A percentile compares a stretch with the other conserved stretches of the same genome.
phyloP scores from a whole-genome alignment of 148 eudicot genomes.

The Fagopyrum esculentum region DNA sequence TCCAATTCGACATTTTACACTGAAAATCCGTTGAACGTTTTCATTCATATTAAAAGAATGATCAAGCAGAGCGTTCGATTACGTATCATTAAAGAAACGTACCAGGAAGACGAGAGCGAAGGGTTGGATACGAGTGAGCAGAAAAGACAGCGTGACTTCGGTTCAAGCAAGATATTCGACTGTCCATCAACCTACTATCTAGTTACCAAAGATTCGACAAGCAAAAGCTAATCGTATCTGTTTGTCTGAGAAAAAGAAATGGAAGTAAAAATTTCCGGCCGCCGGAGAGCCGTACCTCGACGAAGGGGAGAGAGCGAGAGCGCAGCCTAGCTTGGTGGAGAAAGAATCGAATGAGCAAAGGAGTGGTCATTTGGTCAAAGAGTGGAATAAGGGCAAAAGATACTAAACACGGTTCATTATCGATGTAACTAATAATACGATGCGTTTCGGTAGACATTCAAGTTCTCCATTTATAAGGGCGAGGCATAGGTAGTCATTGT shows the following conservation, averaged over 20 bases:
- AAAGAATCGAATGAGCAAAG: slow-evolving; percentile 2
- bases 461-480: background rate
- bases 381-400: background rate
- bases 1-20: background rate
- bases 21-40: background rate
- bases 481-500: background rate
- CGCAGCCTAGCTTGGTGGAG: background rate
- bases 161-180: slow-evolving; percentile 14
- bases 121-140: slow-evolving; percentile 9
- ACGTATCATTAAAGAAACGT: background rate
- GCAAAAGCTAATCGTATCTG: background rate
- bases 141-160: slow-evolving; percentile 8
- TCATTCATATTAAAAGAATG: background rate
- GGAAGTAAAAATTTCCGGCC: background rate
- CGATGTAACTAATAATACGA: background rate
- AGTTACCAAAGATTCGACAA: background rate
- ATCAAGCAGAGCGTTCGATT: background rate
- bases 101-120: slow-evolving; percentile 12
- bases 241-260: background rate
- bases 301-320: background rate
- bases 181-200: slow-evolving; percentile 12
- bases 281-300: background rate
- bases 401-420: background rate
- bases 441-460: background rate
- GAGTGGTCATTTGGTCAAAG: background rate